phyloP scores from a whole-genome alignment of 495 filamentous ascomycete species.

The Aspergillus biplanus region DNA sequence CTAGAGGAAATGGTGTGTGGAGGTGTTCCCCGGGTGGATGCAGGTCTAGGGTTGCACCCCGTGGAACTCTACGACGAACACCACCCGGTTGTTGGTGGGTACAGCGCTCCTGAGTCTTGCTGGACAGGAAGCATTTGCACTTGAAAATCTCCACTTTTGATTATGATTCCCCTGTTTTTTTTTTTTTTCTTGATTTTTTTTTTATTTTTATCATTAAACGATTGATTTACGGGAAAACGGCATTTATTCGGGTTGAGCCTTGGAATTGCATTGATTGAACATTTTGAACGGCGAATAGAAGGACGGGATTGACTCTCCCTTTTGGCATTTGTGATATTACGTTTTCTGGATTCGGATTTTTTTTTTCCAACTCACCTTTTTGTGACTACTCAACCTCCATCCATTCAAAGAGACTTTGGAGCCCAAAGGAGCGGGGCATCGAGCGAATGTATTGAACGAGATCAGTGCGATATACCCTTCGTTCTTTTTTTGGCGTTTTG shows the following conservation, averaged over 20 bases:
- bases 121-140: conserved; percentile 38
- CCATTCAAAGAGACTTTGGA: conserved; percentile 1
- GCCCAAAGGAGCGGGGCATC: neutral
- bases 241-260: conserved; percentile 19
- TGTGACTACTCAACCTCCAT: neutral
- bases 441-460: conserved; percentile 2
- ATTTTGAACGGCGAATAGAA: conserved; percentile 17
- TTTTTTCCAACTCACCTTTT: conserved; percentile 1
- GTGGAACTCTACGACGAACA: conserved; percentile 40
- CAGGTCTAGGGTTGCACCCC: conserved; percentile 32
- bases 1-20: conserved; percentile 36
- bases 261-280: conserved; percentile 10
- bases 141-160: conserved; percentile 4
- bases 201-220: conserved; percentile 6
- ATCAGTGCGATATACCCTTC: conserved; percentile 17
- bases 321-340: conserved; percentile 10
- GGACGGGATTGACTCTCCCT: conserved; percentile 11
- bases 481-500: conserved; percentile 8
- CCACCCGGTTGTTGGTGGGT: conserved; percentile 35
- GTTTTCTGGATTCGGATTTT: conserved; percentile 1
- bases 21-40: conserved; percentile 33
- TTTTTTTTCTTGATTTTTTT: too few relatives aligned
- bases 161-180: neutral
- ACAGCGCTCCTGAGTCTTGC: conserved; percentile 34
- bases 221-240: conserved; percentile 16